A percentile compares a stretch with the other conserved stretches of the same genome.
Evolutionary conservation across 2,329 filamentous ascomycete genomes (phyloP).

Genomic region (Drechslerella stenobrocha): DNA sequence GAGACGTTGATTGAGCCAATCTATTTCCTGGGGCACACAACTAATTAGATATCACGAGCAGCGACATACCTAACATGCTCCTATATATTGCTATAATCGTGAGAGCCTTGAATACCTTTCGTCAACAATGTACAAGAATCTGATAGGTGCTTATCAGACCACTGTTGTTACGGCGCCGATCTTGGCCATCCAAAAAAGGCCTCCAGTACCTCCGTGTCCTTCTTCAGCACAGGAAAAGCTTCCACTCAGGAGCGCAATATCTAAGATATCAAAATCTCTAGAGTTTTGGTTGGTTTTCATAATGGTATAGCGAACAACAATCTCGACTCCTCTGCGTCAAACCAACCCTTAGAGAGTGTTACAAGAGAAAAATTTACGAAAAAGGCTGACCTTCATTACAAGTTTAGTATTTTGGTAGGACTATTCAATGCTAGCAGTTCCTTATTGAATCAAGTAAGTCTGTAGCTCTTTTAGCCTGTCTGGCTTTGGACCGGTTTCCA

Average conservation of each 20-base stretch:
- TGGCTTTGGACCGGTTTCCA: background rate
- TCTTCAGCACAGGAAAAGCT: constrained; percentile 42
- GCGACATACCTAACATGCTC: constrained; percentile 76
- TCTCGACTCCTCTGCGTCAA: too few species aligned
- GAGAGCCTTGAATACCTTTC: constrained; percentile 55
- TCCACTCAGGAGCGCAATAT: constrained; percentile 15
- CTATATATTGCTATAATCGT: constrained; percentile 83
- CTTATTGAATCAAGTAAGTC: constrained; percentile 71
- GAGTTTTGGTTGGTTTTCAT: constrained; percentile 43
- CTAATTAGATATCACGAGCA: background rate
- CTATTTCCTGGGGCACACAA: background rate
- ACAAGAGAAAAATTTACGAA: constrained; percentile 1
- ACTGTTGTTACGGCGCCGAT: constrained; percentile 32
- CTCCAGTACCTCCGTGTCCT: constrained; percentile 37
- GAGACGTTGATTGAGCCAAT: background rate
- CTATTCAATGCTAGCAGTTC: constrained; percentile 92
- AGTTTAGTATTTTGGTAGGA: constrained; percentile 83
- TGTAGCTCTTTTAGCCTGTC: background rate
- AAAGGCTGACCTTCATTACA: constrained; percentile 57
- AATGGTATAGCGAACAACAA: constrained; percentile 13
- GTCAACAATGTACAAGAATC: background rate
- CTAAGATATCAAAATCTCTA: constrained; percentile 12
- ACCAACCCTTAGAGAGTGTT: too few species aligned
- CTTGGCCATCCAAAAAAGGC: constrained; percentile 26
- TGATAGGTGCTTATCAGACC: constrained; percentile 12